Evolutionary conservation across 305 asterid species (phyloP).

Genomic region (Fraxinus sp.): DNA sequence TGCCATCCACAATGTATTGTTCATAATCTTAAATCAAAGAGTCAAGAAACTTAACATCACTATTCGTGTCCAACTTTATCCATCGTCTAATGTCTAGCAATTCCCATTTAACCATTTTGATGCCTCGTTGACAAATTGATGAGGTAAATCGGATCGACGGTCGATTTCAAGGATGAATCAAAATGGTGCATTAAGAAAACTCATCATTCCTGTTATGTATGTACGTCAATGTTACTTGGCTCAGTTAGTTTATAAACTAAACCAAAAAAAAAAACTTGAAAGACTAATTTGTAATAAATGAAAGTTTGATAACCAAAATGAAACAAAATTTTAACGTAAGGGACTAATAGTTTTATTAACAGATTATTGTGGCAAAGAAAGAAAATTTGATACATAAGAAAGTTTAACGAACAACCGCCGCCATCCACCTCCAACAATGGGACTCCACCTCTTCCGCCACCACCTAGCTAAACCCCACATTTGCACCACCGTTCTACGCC

Average conservation of each 20-base stretch:
- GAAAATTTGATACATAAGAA: not conserved
- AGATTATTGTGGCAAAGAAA: not conserved
- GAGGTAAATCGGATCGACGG: not conserved
- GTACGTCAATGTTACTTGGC: not conserved
- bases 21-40: not conserved
- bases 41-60: not conserved
- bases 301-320: not conserved
- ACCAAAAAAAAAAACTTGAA: not conserved
- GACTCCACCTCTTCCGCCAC: conserved; percentile 20
- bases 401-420: not conserved
- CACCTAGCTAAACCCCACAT: not conserved
- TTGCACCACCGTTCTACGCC: conserved; percentile 31
- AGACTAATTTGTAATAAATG: not conserved
- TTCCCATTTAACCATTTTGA: not conserved
- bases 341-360: not conserved
- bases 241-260: not conserved
- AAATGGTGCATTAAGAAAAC: not conserved
- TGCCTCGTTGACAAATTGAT: not conserved
- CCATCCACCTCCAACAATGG: not conserved
- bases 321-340: not conserved
- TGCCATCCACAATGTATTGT: no score
- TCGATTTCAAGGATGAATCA: not conserved
- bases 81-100: not conserved
- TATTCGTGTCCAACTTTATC: not conserved
- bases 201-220: not conserved